Conservation (phyloP, 768 basidiomycete species). For the Hortiboletus campestris region DNA sequence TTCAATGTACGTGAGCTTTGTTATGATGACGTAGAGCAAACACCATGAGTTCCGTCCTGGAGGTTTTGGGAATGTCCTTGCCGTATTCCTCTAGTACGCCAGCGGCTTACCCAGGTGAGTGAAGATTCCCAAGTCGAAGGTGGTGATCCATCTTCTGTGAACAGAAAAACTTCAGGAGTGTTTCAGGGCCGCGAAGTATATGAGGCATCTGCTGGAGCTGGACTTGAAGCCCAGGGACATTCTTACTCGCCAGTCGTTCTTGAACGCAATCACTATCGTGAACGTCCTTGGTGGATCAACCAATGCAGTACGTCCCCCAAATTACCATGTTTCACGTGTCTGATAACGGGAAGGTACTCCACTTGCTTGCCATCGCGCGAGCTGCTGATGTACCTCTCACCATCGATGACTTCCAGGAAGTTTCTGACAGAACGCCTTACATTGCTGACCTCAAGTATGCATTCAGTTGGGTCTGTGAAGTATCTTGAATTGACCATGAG, state of each 20-base stretch:
- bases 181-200: constrained; percentile 69
- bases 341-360: constrained; percentile 57
- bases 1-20: background rate
- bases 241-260: constrained; percentile 65
- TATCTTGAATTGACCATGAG: constrained; percentile 2
- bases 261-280: constrained; percentile 80
- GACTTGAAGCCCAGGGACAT: constrained; percentile 85
- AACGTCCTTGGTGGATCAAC: constrained; percentile 86
- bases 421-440: constrained; percentile 78
- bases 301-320: constrained; percentile 59
- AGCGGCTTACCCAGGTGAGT: constrained; percentile 63
- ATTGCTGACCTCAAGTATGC: constrained; percentile 76
- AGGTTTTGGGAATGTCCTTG: constrained; percentile 82
- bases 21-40: constrained; percentile 53
- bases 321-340: background rate
- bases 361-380: constrained; percentile 81
- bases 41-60: constrained; percentile 84
- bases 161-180: constrained; percentile 84
- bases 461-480: constrained; percentile 14
- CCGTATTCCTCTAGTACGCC: constrained; percentile 78
- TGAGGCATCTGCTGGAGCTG: constrained; percentile 68
- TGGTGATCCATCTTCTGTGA: background rate
- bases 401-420: constrained; percentile 84
- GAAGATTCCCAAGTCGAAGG: background rate
- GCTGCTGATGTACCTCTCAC: constrained; percentile 70